Base-by-base conservation (phyloP, 2,329 filamentous ascomycete species). In the Fusarium mundagurra region DNA sequence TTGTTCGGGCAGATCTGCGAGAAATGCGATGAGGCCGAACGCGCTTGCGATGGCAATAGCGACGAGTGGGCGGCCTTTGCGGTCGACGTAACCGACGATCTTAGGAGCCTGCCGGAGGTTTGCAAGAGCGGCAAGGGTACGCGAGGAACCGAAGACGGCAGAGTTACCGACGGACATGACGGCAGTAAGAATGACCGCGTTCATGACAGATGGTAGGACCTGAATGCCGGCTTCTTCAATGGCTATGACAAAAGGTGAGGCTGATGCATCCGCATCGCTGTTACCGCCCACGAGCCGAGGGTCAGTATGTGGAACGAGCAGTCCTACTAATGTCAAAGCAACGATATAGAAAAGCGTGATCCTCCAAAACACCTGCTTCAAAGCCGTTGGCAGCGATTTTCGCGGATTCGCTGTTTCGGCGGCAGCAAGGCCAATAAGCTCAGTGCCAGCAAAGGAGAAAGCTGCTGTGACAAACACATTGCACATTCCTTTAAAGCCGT, bases 341-440 rank as follows among this genome's bases (percentile, higher is more conserved):
- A 97, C 91, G 57, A 98, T 88, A 84, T 98, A 98, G 85, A 98
- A 98, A 64, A 97, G 87, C 8, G 91, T 91, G 79, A 98, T 97
- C 78, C 95, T 92, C 95, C 95, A 98, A 83, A 98, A 98, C 29
- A 98, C 94, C 81, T 97, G 95, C 84, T 97, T 97, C 78, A 97
- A 91, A 18, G 95, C 95, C 1, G 91, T 94, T 0, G 95, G 95
- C 1, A 98, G 87, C 3, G 92, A 93, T 80, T 96, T 94, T 66
- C 92, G 88, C 7, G 93, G 93, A 78, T 94, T 94, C n/a, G 88
- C 90, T 3, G 93, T 93, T 81, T 95, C 93, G 38, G 93, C 93
- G 4, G 93, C 93, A 8, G 93, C 92, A 20, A 95, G 88, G 61
- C 93, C 93, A 55, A 94, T 92, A 17, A 94, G 86, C 80, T 95